Base-by-base conservation (phyloP, 768 basidiomycete genomes). In the Leccinum uliginosum region DNA sequence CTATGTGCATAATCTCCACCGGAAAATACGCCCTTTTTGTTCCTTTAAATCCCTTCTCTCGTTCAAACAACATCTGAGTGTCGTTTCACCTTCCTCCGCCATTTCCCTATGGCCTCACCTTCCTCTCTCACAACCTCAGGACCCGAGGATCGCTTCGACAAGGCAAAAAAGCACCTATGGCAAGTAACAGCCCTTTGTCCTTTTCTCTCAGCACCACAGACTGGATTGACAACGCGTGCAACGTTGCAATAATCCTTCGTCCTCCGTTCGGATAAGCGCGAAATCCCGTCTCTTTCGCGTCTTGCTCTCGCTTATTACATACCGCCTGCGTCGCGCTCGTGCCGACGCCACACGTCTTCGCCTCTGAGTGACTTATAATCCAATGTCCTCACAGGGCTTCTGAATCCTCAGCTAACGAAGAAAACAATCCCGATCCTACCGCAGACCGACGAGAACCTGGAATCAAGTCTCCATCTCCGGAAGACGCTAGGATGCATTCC, bases 1-100 rank as follows among this genome's bases (percentile, higher is more conserved):
- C 72, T 73, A 72, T 68, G 68, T 72, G 65, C 66, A 72, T 65
- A 73, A 73, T 71, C 67, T 70, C 68, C 59, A 71, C 71, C 68
- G 68, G 62, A 54, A 64, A 68, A 66, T 59, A 57, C 50, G 53
- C 55, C 63, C 63, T 51, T 57, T 59, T 67, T 53, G 34, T 57
- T 63, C 69, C 59, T 68, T 71, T 72, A 71, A 70, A 69, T 63
- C 58, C 66, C 65, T 57, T 54, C 56, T 59, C 54, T 59, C 59
- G 57, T 63, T 53, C 55, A 61, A 63, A 59, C 61, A 52, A 59
- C 23, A 60, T 56, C 51, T 53, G 55, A 60, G 63, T 67, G 50
- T 65, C 63, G 60, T 62, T 56, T 63, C 63, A 58, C 57, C 57
- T 57, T 57, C 61, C 55, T 62, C 64, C 68, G 63, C 67, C 60